Conservation (phyloP, 2,329 filamentous ascomycete genomes). For the Alternaria atra region DNA sequence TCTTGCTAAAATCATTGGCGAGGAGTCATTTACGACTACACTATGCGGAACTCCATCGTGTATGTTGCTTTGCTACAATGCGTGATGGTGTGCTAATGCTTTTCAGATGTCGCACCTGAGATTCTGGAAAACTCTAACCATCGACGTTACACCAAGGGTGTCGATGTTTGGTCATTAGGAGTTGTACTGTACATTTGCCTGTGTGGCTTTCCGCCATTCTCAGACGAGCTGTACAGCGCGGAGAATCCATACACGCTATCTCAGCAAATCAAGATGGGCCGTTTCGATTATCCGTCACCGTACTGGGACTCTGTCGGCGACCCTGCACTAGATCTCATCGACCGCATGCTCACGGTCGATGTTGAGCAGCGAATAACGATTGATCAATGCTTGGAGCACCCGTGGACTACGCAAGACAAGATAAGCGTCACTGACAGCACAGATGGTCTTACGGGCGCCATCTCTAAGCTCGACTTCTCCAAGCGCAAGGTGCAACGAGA, state of each 20-base stretch:
- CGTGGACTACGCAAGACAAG: slow-evolving; percentile 75
- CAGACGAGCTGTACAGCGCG: slow-evolving; percentile 82
- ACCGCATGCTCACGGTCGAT: slow-evolving; percentile 91
- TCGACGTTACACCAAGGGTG: slow-evolving; percentile 90
- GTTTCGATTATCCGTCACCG: slow-evolving; percentile 93
- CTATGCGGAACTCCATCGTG: slow-evolving; percentile 93
- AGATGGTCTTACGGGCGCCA: slow-evolving; percentile 87
- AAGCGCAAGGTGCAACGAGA: slow-evolving; percentile 82
- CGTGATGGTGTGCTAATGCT: slow-evolving; percentile 26
- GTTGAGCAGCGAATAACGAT: slow-evolving; percentile 84
- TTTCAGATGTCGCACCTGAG: slow-evolving; percentile 85
- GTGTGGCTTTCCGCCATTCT: slow-evolving; percentile 96
- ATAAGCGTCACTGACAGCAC: slow-evolving; percentile 81
- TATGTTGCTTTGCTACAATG: slow-evolving; percentile 37
- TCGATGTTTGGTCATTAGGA: slow-evolving; percentile 97
- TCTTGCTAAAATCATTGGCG: slow-evolving; percentile 96
- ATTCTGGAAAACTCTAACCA: slow-evolving; percentile 84
- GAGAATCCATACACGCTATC: slow-evolving; percentile 88
- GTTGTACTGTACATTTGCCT: slow-evolving; percentile 97
- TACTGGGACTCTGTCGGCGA: slow-evolving; percentile 94
- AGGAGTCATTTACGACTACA: slow-evolving; percentile 97
- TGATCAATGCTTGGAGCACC: slow-evolving; percentile 89
- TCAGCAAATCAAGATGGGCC: slow-evolving; percentile 87
- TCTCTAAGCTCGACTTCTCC: slow-evolving; percentile 82
- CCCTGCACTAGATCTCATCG: slow-evolving; percentile 88